Base-by-base conservation (phyloP, 768 basidiomycete species). In the Dendrothele bispora region DNA sequence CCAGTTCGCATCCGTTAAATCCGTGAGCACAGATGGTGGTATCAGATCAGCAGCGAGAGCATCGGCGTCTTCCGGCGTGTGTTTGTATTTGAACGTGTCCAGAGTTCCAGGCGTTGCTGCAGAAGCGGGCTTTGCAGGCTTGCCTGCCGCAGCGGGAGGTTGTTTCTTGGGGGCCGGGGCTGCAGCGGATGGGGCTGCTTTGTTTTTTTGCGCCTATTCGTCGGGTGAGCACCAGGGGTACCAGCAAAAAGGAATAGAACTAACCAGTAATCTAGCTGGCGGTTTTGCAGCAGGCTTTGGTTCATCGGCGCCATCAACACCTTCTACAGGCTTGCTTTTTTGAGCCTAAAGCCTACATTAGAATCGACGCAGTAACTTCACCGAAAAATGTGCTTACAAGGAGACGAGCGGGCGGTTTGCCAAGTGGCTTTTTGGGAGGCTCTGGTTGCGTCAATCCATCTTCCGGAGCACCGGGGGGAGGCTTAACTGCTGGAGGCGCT, bases 21-120 rank as follows among this genome's bases (percentile, higher is more conserved):
- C 86, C 5, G 78, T 78, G 42, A 87, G 73, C 24, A 91, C 78
- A 20, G 82, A 74, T 1, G 75, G 59, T 0, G 95, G 94, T 42
- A 98, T 80, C 6, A 81, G 62, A 8, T 85, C 86, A 1, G 78
- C 72, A 27, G 89, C 89, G 41, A 90, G 75, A 14, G 70, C 78
- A 34, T 97, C 94, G 4, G 95, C 95, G 56, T 97, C 94, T 67
- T 99, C 97, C 1, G 91, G 82, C 0, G 84, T 85, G 59, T 91
- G 91, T 55, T 84, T 91, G 67, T 84, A 98, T 64, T 95, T 97
- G 69, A 98, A 87, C 1, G 84, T 78, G 60, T 98, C 95, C 3
- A 91, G 74, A 10, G 72, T 62, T 40, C 80, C 76, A 2, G 78
- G 69, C 5, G 81, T 67, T 5, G 76, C 67, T 0, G 80, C 53